These are phyloP conservation scores for Phialophora macrospora DNA, from an alignment of 2,329 filamentous ascomycete species.

Conservation along the genomic window DNA sequence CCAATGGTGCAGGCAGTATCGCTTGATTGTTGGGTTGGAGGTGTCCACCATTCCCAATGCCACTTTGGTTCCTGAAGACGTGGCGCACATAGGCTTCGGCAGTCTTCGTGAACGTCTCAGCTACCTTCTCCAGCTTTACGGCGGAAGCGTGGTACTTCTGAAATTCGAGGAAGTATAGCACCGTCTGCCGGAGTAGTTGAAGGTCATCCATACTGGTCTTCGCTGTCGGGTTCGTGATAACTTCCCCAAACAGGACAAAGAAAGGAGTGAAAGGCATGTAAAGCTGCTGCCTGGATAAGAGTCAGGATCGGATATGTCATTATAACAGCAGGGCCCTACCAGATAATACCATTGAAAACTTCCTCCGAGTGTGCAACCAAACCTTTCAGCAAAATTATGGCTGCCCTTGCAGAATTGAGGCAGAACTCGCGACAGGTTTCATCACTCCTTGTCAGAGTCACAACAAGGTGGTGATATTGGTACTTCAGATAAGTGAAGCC, in stretches of 20 bases:
- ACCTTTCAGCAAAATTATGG: constrained; percentile 9
- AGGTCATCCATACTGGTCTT: constrained; percentile 10
- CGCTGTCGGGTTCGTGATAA: constrained; percentile 12
- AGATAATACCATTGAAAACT: constrained; percentile 18
- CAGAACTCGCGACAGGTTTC: constrained; percentile 11
- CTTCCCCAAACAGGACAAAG: constrained; percentile 19
- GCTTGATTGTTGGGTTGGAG: not conserved
- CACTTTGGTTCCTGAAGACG: constrained; percentile 6
- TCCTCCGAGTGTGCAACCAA: constrained; percentile 19
- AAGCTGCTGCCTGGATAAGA: constrained; percentile 9
- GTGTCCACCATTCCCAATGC: not conserved
- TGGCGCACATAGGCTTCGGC: constrained; percentile 20
- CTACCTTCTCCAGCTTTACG: constrained; percentile 17
- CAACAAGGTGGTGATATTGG: constrained; percentile 16
- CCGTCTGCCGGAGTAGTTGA: constrained; percentile 13
- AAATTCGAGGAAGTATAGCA: constrained; percentile 20
- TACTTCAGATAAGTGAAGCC: constrained; percentile 11
- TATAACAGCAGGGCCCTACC: not conserved
- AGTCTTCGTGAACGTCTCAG: constrained; percentile 20
- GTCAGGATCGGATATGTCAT: not conserved
- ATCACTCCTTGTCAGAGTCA: constrained; percentile 9
- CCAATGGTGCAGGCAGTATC: not conserved
- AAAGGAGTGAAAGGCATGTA: constrained; percentile 20
- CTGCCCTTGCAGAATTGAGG: constrained; percentile 13
- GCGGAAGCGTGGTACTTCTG: constrained; percentile 18